A percentile compares a stretch with the other conserved stretches of the same genome.
phyloP scores from a whole-genome alignment of 257 asterid genomes.

The Voacanga thouarsii region DNA sequence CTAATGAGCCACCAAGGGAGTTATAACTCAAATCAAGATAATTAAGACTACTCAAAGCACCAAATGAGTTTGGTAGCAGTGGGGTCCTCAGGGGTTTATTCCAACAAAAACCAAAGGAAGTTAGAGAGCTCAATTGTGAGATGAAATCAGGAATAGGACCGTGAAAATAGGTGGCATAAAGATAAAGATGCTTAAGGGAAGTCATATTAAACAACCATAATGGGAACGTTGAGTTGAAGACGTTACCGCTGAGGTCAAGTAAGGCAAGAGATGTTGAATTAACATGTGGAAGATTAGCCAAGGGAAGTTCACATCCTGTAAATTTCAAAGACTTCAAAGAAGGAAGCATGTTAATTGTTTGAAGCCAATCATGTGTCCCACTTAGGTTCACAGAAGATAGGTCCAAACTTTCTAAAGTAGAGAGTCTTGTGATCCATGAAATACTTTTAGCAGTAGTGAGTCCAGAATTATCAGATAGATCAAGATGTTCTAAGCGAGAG shows the following conservation, averaged over 20 bases:
- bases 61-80: no score
- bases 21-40: no score
- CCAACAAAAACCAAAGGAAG: slow-evolving; percentile 5
- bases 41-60: no score
- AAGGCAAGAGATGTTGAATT: slow-evolving; percentile 21
- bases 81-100: no score
- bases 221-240: slow-evolving; percentile 5
- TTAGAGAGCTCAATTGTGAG: neutral
- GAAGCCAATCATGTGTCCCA: slow-evolving; percentile 18
- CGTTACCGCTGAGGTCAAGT: slow-evolving; percentile 8
- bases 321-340: slow-evolving; percentile 6
- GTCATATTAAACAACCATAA: slow-evolving; percentile 19
- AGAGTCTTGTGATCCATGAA: slow-evolving; percentile 16
- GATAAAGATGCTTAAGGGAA: slow-evolving; percentile 8
- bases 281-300: slow-evolving; percentile 7
- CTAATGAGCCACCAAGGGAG: neutral
- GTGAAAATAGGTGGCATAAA: slow-evolving; percentile 6
- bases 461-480: neutral
- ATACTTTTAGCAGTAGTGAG: slow-evolving; percentile 10
- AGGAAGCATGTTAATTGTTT: slow-evolving; percentile 19
- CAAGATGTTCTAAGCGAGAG: slow-evolving; percentile 16
- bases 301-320: neutral
- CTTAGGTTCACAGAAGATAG: neutral
- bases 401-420: slow-evolving; percentile 15
- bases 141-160: slow-evolving; percentile 10